A percentile compares a stretch with the other conserved stretches of the same genome.
Conservation (phyloP, 306 rosid species). For the Vigna hirtella region DNA sequence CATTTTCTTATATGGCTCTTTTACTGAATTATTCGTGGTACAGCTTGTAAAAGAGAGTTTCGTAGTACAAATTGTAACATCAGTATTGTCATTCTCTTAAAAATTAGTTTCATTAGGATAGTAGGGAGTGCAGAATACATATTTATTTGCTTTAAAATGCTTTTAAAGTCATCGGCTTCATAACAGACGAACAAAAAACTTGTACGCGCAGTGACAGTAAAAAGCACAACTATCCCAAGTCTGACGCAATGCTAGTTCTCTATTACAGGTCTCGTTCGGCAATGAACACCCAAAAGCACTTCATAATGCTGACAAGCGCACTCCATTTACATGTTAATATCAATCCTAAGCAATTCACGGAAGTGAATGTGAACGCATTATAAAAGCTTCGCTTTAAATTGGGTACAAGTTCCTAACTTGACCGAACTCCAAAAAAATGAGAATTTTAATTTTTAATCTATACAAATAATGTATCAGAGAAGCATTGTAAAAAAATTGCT, state of each 20-base stretch:
- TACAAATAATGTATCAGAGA: conserved; percentile 69
- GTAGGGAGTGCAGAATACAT: background rate
- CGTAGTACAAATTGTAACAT: conserved; percentile 1
- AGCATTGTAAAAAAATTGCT: conserved; percentile 69
- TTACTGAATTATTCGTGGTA: background rate
- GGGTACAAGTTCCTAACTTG: conserved; percentile 26
- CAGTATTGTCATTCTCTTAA: background rate
- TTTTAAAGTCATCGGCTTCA: background rate
- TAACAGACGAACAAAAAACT: background rate
- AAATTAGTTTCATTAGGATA: background rate
- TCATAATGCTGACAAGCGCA: background rate
- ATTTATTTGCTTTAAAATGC: background rate
- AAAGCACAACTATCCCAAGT: background rate
- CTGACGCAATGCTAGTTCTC: background rate
- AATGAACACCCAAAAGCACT: background rate
- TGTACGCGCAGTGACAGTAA: background rate
- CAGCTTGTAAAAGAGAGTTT: conserved; percentile 22
- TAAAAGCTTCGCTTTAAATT: conserved; percentile 35
- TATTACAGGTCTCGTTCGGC: background rate
- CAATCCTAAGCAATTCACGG: background rate
- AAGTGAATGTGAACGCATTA: conserved; percentile 32
- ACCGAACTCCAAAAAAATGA: conserved; percentile 33
- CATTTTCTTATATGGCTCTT: background rate
- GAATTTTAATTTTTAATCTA: conserved; percentile 44
- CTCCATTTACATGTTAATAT: background rate